Base-by-base conservation (phyloP, 441 rosid species). In the Brassica balearica region DNA sequence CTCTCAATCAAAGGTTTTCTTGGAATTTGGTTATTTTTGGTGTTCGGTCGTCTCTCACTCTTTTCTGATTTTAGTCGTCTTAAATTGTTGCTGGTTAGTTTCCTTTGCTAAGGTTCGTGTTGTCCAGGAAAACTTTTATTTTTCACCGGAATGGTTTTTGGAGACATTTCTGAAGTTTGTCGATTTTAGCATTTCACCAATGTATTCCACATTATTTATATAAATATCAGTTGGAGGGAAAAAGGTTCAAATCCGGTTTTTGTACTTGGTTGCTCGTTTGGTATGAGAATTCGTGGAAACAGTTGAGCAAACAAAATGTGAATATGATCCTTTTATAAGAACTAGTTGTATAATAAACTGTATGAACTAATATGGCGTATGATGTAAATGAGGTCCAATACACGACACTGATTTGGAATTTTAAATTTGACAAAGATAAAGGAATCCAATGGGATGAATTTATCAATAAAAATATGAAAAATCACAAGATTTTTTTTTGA, bases 391-490 rank as follows among this genome's bases (percentile, higher is more conserved):
- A 53, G 23, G 22, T 34, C 65, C 59, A 62, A 69, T 48, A 63
- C 32, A 14, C 53, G 46, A 53, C 34, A 71, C 2, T 43, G 6
- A 68, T 15, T 8, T 25, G 6, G 7, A 64, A 36, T 63, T 7
- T 70, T 22, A 38, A 65, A 38, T 64, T 4, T 53, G 34, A 38
- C 15, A 65, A 65, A 17, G 2, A 38, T 65, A 34, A 43, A 22
- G 43, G 77, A 78, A 78, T 72, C 73, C 73, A 72, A 60, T 66
- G 77, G 62, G 46, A 14, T 11, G 3, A 27, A 12, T 11, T 43
- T 43, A 43, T 43, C 53, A 38, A 41, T 62, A 65, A 12, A 56
- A 43, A 17, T 53, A 12, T 43, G 19, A 58, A 29, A 12, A 2
- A 0, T 11, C 53, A 43, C 5, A 29, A 43, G 29, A 65, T 25